These are phyloP conservation scores for Tetradesmus obliquus DNA, from an alignment of 139 green algal genomes.

Conservation along the genomic window DNA sequence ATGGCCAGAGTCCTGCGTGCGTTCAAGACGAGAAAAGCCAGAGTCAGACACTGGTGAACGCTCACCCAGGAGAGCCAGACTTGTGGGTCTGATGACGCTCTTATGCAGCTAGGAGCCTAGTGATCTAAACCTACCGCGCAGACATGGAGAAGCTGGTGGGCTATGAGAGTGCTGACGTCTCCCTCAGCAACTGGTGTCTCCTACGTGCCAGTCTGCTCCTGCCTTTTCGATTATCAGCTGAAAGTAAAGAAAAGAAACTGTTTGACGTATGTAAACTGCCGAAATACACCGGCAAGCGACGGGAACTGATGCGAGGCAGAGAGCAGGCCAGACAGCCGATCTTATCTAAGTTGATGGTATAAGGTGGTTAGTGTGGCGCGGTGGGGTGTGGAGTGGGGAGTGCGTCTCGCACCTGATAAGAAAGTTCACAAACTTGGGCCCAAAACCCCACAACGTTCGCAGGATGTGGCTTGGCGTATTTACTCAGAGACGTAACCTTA, in stretches of 20 bases:
- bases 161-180: neutral
- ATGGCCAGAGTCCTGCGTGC: neutral
- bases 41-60: neutral
- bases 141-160: neutral
- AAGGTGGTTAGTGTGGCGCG: neutral
- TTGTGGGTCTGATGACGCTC: neutral
- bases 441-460: neutral
- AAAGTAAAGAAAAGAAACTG: neutral
- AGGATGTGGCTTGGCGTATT: neutral
- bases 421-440: neutral
- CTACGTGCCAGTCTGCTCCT: neutral
- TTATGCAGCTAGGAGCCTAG: neutral
- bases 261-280: neutral
- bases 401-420: neutral
- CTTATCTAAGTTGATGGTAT: neutral
- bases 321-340: neutral
- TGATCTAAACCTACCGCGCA: neutral
- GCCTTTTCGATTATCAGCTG: neutral
- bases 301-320: neutral
- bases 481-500: no score
- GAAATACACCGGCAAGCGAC: neutral
- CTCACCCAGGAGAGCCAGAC: neutral
- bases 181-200: neutral
- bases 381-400: neutral
- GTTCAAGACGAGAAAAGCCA: neutral